phyloP scores from a whole-genome alignment of 2,329 filamentous ascomycete genomes.

The Septoria linicola region DNA sequence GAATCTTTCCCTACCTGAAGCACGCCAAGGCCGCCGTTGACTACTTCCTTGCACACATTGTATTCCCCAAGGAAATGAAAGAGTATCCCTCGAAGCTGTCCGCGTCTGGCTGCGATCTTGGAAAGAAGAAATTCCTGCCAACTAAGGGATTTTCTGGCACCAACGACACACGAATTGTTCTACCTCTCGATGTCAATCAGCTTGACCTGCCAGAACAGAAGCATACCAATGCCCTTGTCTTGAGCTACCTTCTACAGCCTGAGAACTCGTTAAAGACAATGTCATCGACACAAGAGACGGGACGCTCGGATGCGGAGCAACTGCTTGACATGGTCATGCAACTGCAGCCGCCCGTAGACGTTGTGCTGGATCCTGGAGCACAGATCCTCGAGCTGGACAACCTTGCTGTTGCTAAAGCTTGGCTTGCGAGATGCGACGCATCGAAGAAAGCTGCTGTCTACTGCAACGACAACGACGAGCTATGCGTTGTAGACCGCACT shows the following conservation, averaged over 20 bases:
- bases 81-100: conserved; percentile 64
- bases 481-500: conserved; percentile 53
- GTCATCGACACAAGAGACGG: not conserved
- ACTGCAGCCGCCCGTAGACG: conserved; percentile 47
- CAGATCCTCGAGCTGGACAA: conserved; percentile 68
- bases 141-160: conserved; percentile 73
- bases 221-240: conserved; percentile 67
- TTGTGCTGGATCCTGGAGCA: conserved; percentile 70
- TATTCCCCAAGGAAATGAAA: conserved; percentile 65
- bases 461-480: conserved; percentile 56
- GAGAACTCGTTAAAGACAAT: conserved; percentile 47
- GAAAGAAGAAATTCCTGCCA: conserved; percentile 49
- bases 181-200: conserved; percentile 63
- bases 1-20: conserved; percentile 45
- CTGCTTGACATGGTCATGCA: conserved; percentile 50
- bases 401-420: conserved; percentile 51
- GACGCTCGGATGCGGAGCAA: conserved; percentile 22
- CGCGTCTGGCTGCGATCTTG: conserved; percentile 68
- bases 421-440: conserved; percentile 47
- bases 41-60: conserved; percentile 65
- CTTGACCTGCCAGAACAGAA: conserved; percentile 56
- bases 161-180: conserved; percentile 60
- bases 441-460: conserved; percentile 53
- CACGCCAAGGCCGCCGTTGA: conserved; percentile 59
- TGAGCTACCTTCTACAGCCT: conserved; percentile 56